Evolutionary conservation across 2,329 filamentous ascomycete genomes (phyloP).

Genomic region (Ophiostoma sp.): DNA sequence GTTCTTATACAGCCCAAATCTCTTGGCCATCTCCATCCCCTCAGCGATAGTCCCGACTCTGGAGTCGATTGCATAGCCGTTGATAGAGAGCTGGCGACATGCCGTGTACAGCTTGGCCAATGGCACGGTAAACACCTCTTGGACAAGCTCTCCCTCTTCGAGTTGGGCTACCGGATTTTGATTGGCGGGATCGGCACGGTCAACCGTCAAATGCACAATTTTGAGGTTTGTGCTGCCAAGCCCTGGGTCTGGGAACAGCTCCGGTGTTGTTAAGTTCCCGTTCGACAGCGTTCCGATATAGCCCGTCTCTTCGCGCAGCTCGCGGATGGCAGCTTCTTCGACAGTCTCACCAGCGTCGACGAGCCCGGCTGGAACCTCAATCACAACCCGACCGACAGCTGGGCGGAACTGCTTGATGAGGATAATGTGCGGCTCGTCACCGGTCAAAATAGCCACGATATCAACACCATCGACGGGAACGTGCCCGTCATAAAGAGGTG

Average conservation of each 20-base stretch:
- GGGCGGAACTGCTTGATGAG: conserved; percentile 64
- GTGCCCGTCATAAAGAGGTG: conserved; percentile 46
- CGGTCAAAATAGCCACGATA: conserved; percentile 60
- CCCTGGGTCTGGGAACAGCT: conserved; percentile 45
- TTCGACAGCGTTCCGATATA: conserved; percentile 45
- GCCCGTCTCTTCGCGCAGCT: conserved; percentile 62
- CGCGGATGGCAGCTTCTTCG: conserved; percentile 56
- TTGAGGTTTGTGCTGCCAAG: conserved; percentile 63
- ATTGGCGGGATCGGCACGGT: conserved; percentile 64
- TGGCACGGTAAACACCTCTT: conserved; percentile 65
- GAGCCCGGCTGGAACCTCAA: conserved; percentile 61
- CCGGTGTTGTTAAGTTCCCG: not conserved
- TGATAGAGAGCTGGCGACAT: conserved; percentile 58
- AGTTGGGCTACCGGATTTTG: conserved; percentile 62
- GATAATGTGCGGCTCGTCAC: conserved; percentile 49
- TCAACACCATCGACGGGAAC: conserved; percentile 61
- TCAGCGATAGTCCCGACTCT: conserved; percentile 72
- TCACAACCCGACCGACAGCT: conserved; percentile 52
- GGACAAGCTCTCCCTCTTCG: conserved; percentile 75
- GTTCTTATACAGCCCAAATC: conserved; percentile 31
- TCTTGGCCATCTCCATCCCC: conserved; percentile 67
- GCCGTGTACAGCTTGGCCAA: conserved; percentile 59
- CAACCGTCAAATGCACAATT: conserved; percentile 68
- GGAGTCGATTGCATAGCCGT: conserved; percentile 75
- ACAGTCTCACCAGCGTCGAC: conserved; percentile 57